Evolutionary conservation across 768 basidiomycete genomes (phyloP).

Genomic region (Serendipita sp.): DNA sequence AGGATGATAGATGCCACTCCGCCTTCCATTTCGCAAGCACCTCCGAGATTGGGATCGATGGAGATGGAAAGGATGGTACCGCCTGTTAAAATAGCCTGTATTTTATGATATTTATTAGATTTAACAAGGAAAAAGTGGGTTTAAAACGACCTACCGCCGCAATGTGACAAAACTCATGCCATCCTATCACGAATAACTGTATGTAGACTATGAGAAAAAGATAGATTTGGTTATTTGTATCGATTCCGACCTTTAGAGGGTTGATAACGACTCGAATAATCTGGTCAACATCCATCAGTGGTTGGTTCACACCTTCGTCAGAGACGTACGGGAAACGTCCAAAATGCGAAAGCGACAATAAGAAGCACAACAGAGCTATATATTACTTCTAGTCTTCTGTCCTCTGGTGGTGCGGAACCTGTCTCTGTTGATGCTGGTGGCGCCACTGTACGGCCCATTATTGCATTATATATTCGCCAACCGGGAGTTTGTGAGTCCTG

Average conservation of each 20-base stretch:
- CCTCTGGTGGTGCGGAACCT: neutral
- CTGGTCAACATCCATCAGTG: slow-evolving; percentile 5
- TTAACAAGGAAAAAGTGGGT: neutral
- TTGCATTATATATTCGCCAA: neutral
- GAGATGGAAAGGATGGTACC: slow-evolving; percentile 7
- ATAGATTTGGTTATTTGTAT: neutral
- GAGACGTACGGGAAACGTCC: slow-evolving; percentile 70
- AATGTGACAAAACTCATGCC: slow-evolving; percentile 80
- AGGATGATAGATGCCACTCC: slow-evolving; percentile 58
- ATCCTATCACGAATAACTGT: slow-evolving; percentile 64
- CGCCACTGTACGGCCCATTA: neutral
- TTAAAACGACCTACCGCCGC: slow-evolving; percentile 36
- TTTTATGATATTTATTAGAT: neutral
- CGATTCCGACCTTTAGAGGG: slow-evolving; percentile 39
- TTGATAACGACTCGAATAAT: slow-evolving; percentile 12
- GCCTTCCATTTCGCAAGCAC: slow-evolving; percentile 33
- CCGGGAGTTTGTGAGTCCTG: too few species aligned
- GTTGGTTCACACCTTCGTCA: slow-evolving; percentile 35
- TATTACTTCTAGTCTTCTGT: slow-evolving; percentile 2
- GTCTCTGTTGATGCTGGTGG: neutral
- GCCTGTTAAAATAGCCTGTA: slow-evolving; percentile 7
- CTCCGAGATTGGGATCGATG: slow-evolving; percentile 9
- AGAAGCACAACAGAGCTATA: slow-evolving; percentile 44
- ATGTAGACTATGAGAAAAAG: neutral
- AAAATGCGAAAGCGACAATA: slow-evolving; percentile 73